Percentiles rank a stretch among this genome's conserved stretches.
phyloP scores from a whole-genome alignment of 176 grass and related monocot species.

The Cenchrus purpureus region DNA sequence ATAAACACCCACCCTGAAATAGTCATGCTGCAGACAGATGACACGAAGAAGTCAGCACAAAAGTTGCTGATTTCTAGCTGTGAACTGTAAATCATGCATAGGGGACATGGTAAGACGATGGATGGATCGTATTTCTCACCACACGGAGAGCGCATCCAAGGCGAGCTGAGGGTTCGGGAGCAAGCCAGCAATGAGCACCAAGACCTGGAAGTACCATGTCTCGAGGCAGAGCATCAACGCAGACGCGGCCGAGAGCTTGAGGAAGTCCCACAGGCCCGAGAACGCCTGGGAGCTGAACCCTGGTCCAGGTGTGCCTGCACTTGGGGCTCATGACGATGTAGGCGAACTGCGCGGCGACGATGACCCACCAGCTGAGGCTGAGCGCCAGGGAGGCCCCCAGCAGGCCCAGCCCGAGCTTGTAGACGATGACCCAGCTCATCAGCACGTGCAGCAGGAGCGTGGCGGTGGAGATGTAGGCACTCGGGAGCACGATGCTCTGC shows the following conservation, averaged over 20 bases:
- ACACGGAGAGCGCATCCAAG: slow-evolving; percentile 64
- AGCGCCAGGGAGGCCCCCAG: slow-evolving; percentile 76
- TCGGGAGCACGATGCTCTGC: slow-evolving; percentile 88
- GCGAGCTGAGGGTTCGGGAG: slow-evolving; percentile 65
- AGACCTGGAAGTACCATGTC: slow-evolving; percentile 72
- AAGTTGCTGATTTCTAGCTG: not conserved
- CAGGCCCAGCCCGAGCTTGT: slow-evolving; percentile 52
- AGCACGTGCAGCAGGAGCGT: slow-evolving; percentile 56
- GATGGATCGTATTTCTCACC: slow-evolving; percentile 18
- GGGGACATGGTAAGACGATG: not conserved
- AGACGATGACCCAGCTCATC: slow-evolving; percentile 53
- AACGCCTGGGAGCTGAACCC: slow-evolving; percentile 65
- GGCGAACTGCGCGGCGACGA: slow-evolving; percentile 57
- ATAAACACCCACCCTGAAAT: slow-evolving; percentile 78
- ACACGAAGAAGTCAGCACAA: not conserved
- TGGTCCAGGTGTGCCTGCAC: slow-evolving; percentile 61
- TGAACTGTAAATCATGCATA: not conserved
- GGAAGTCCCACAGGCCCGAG: slow-evolving; percentile 42
- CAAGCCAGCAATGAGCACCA: slow-evolving; percentile 70
- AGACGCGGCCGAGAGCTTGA: slow-evolving; percentile 62
- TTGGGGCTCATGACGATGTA: slow-evolving; percentile 61
- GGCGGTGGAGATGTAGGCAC: slow-evolving; percentile 69
- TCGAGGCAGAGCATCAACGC: slow-evolving; percentile 76
- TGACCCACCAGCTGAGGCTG: slow-evolving; percentile 81
- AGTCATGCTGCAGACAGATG: slow-evolving; percentile 61